Conservation (phyloP, 306 rosid genomes). For the Gastrolobium bilobum region DNA sequence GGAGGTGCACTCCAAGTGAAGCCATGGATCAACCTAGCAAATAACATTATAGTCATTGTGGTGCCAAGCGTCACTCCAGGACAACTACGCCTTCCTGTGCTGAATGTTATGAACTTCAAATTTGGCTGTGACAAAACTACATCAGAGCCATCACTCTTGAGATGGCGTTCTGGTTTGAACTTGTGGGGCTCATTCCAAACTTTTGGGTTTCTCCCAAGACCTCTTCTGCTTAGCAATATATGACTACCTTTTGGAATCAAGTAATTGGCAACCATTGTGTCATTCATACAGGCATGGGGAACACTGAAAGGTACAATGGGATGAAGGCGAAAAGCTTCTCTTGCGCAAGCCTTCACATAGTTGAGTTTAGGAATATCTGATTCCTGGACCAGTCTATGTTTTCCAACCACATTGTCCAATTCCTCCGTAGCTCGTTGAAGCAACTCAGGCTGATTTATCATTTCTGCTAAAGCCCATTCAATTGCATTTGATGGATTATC, state of each 20-base stretch:
- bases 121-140: conserved; percentile 29
- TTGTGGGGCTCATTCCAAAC: conserved; percentile 47
- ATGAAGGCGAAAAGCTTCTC: conserved; percentile 53
- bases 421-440: conserved; percentile 47
- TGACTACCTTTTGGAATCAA: conserved; percentile 59
- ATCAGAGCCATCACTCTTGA: not conserved
- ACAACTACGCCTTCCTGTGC: conserved; percentile 22
- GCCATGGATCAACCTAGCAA: conserved; percentile 42
- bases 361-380: conserved; percentile 48
- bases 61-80: conserved; percentile 17
- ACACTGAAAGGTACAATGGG: conserved; percentile 46
- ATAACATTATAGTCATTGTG: conserved; percentile 2
- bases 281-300: conserved; percentile 46
- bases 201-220: conserved; percentile 32
- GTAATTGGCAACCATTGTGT: conserved; percentile 47
- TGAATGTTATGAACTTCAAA: conserved; percentile 42
- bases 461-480: conserved; percentile 58
- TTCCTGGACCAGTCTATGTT: conserved; percentile 51
- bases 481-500: conserved; percentile 54
- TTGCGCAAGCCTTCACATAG: conserved; percentile 50
- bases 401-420: conserved; percentile 50
- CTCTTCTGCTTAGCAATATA: conserved; percentile 44
- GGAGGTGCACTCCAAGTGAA: conserved; percentile 40
- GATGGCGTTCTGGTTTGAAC: conserved; percentile 53
- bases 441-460: conserved; percentile 49